Conservation (phyloP, 2,329 filamentous ascomycete species). For the Hymenoscyphus infarciens region DNA sequence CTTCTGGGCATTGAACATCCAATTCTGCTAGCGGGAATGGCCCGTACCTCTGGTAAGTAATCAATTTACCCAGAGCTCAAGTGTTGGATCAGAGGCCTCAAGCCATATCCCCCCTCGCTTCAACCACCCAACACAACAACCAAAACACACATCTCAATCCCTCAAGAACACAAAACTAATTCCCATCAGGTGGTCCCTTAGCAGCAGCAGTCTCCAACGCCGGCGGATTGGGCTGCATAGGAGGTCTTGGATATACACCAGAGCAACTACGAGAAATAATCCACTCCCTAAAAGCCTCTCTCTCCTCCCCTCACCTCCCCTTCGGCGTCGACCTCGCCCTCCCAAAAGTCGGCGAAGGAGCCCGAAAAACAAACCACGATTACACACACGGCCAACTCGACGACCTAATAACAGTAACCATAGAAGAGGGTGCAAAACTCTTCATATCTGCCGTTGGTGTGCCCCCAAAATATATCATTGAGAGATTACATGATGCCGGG, state of each 20-base stretch:
- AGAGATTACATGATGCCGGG: constrained; percentile 71
- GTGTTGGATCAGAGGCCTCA: not conserved
- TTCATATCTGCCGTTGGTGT: constrained; percentile 90
- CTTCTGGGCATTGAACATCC: constrained; percentile 84
- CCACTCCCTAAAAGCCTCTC: constrained; percentile 75
- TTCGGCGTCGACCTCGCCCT: constrained; percentile 92
- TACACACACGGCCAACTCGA: constrained; percentile 89
- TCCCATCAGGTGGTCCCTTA: constrained; percentile 50
- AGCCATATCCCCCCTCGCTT: not conserved
- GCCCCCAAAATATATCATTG: constrained; percentile 69
- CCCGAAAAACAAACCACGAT: constrained; percentile 90
- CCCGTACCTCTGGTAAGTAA: constrained; percentile 63
- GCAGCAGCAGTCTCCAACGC: constrained; percentile 81
- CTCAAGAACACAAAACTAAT: not conserved
- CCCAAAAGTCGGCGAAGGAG: constrained; percentile 79
- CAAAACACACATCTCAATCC: not conserved
- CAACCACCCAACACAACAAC: not conserved
- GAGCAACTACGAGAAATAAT: constrained; percentile 75
- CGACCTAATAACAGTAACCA: constrained; percentile 81
- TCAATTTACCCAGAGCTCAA: not conserved
- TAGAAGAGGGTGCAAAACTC: constrained; percentile 76
- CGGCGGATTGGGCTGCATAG: constrained; percentile 71
- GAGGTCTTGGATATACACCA: constrained; percentile 69
- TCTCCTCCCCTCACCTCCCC: constrained; percentile 64
- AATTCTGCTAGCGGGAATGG: constrained; percentile 92